Evolutionary conservation across 2,329 filamentous ascomycete species (phyloP).

Genomic region (Diaporthe velutina): DNA sequence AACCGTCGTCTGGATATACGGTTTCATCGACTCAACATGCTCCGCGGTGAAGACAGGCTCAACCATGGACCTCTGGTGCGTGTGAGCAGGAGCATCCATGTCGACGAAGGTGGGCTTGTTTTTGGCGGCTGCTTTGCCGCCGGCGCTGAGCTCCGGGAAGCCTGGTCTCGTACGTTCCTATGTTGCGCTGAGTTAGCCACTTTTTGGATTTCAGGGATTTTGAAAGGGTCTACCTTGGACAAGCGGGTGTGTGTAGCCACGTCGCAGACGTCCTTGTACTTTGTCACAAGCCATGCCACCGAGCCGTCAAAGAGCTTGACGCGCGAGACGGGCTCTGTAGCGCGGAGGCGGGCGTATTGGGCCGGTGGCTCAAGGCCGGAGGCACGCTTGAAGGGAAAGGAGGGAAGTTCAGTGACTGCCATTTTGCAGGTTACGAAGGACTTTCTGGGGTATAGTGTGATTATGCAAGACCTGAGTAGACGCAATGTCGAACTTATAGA

Average conservation of each 20-base stretch:
- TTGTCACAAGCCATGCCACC: conserved; percentile 61
- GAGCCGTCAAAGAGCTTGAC: conserved; percentile 62
- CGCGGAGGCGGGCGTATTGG: conserved; percentile 58
- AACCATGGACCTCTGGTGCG: conserved; percentile 62
- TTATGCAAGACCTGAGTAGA: too few species aligned
- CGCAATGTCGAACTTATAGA: not conserved
- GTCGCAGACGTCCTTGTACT: conserved; percentile 59
- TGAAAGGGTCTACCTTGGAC: conserved; percentile 54
- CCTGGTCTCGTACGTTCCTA: conserved; percentile 56
- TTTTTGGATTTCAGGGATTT: too few species aligned
- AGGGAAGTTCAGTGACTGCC: not conserved
- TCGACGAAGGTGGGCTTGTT: conserved; percentile 64
- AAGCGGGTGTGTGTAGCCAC: conserved; percentile 60
- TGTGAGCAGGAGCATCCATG: conserved; percentile 63
- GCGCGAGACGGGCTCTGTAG: conserved; percentile 57
- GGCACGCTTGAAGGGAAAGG: conserved; percentile 56
- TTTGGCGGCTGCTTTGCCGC: conserved; percentile 62
- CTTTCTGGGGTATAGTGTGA: not conserved
- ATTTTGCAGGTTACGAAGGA: not conserved
- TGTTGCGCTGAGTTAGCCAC: too few species aligned
- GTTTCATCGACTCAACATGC: conserved; percentile 54
- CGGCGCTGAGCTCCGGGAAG: conserved; percentile 61
- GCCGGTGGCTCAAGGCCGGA: conserved; percentile 55
- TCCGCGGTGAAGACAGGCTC: conserved; percentile 56
- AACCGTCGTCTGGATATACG: conserved; percentile 61